Evolutionary conservation across 2,329 filamentous ascomycete genomes (phyloP), one percentile per base, ranked within the genome.

Genomic region (Fusarium fujikuroi): DNA sequence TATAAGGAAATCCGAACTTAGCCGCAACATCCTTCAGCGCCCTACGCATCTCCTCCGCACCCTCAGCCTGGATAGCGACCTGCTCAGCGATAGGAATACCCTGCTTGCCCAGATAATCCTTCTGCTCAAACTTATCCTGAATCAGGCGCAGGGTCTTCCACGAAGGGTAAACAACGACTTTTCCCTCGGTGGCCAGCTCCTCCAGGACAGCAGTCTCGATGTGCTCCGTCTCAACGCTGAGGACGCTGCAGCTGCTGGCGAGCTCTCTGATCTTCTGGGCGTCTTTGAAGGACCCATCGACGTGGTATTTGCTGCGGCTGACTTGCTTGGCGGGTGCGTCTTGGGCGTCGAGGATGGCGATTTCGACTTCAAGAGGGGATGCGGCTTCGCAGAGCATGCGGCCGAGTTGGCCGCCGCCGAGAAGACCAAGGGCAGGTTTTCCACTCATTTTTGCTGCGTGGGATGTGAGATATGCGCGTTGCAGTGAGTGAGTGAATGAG

Each of bases 191-290:
- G 9, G 89, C 90, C 64, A 98, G 90, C 79, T 97, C 93, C 82
- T 97, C 94, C 9, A 98, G 88, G 30, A 96, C 92, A 60, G 94
- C 87, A n/a, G 94, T 96, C 81, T 98, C 91, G 66, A 98, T 92
- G 83, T 98, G 95, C 85, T 98, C 95, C 73, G 97, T 98, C 83
- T 98, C 95, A 19, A 97, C 93, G 1, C 95, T 98, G 69, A 98
- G 86, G 21, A 97, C 90, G 80, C 97, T 93, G 76, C 91, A 94
- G 39, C 87, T 84, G 43, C 88, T 84, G 5, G 95, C 95, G n/a
- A 98, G 87, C 80, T 94, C 87, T 47, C 91, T 90, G 73, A 98
- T 95, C 73, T 93, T 92, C 39, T 89, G 89, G 0, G 92, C 86
- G 75, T 97, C 92, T 80, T 94, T 95, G 87, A 97, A 98, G 1